Conservation (phyloP, 106 monocot species). For the Gastrodia elata region DNA sequence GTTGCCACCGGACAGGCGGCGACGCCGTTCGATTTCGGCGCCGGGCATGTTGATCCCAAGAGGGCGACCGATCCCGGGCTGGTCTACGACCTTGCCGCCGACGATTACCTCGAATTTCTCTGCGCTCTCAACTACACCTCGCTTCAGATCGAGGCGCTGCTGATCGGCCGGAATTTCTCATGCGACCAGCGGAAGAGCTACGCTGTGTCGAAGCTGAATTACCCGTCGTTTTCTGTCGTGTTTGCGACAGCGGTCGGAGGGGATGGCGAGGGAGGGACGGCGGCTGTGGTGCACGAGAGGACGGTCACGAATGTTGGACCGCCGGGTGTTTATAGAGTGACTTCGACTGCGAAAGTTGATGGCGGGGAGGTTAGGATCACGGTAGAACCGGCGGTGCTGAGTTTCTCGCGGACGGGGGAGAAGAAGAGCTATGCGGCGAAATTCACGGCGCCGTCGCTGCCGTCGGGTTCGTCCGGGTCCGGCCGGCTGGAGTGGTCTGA, state of each 20-base stretch:
- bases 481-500: conserved; percentile 72
- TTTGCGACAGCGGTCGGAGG: conserved; percentile 35
- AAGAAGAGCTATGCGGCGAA: conserved; percentile 61
- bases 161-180: conserved; percentile 25
- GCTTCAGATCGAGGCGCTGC: conserved; percentile 35
- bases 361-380: conserved; percentile 32
- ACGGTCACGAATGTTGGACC: conserved; percentile 48
- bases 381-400: conserved; percentile 58
- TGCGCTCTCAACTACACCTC: conserved; percentile 80
- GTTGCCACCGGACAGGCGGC: conserved; percentile 50
- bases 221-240: conserved; percentile 75
- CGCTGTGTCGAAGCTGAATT: conserved; percentile 52
- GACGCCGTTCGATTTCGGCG: conserved; percentile 70
- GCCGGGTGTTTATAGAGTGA: conserved; percentile 44
- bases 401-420: conserved; percentile 49
- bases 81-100: conserved; percentile 57
- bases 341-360: conserved; percentile 15
- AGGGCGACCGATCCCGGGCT: conserved; percentile 77
- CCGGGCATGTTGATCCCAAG: conserved; percentile 80
- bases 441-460: conserved; percentile 55
- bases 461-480: conserved; percentile 49
- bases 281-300: conserved; percentile 38
- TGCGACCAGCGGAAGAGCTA: conserved; percentile 37
- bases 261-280: conserved; percentile 9
- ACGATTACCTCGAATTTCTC: conserved; percentile 78